Evolutionary conservation across 192 early-diverging fungal genomes (phyloP).

Genomic region (Umbelopsis vinacea): DNA sequence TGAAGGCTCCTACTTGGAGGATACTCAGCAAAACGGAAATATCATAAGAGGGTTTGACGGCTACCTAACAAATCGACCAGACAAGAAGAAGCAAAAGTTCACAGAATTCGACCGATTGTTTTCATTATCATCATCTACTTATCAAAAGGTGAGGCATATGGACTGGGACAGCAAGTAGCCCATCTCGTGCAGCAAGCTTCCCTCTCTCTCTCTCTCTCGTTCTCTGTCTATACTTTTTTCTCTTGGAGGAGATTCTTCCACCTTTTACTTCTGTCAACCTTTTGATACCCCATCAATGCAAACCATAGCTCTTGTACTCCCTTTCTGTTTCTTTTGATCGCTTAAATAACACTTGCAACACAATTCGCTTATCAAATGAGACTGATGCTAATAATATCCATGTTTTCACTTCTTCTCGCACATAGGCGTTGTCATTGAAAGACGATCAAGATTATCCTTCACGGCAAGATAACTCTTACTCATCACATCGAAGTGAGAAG

Average conservation of each 20-base stretch:
- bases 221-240: background rate
- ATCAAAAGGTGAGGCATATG: constrained; percentile 41
- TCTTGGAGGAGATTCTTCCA: background rate
- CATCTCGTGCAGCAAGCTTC: background rate
- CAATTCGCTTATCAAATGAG: background rate
- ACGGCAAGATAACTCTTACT: constrained; percentile 27
- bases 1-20: constrained; percentile 90
- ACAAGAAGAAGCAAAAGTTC: constrained; percentile 70
- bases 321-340: too few species aligned
- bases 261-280: background rate
- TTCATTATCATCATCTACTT: constrained; percentile 64
- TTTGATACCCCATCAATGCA: background rate
- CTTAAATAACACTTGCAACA: constrained; percentile 1
- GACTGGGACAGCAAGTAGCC: constrained; percentile 17
- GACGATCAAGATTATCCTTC: constrained; percentile 40
- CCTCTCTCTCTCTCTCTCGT: background rate
- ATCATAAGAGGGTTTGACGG: constrained; percentile 90
- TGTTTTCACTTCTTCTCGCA: background rate
- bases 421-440: constrained; percentile 35
- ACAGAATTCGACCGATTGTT: constrained; percentile 85
- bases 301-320: background rate
- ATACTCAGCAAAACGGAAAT: constrained; percentile 82
- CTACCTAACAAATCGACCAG: constrained; percentile 69
- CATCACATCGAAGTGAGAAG: background rate
- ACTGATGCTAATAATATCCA: background rate